phyloP scores from a whole-genome alignment of 2,329 filamentous ascomycete genomes.

The Xylariaceae sp. region DNA sequence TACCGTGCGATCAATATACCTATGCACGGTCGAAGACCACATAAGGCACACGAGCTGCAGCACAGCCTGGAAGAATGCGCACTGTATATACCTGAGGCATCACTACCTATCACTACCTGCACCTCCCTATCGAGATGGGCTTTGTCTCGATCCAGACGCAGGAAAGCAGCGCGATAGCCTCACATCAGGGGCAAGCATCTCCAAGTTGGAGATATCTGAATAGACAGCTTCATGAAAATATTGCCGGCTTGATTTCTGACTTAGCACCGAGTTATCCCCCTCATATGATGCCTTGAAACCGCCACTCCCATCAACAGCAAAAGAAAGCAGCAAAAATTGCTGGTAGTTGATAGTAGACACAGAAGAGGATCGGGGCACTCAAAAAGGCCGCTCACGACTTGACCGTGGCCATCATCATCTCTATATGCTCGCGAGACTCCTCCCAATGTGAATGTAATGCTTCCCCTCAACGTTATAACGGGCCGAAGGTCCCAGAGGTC shows the following conservation, averaged over 20 bases:
- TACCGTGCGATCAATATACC: background rate
- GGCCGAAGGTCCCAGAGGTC: background rate
- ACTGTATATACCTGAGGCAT: background rate
- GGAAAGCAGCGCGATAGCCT: background rate
- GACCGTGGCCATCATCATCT: background rate
- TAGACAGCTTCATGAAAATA: background rate
- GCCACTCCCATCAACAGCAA: background rate
- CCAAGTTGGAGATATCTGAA: background rate
- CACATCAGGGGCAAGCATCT: background rate
- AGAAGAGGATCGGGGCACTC: background rate
- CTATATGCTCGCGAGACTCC: background rate
- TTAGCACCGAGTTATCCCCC: background rate
- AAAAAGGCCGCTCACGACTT: background rate
- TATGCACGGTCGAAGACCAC: background rate
- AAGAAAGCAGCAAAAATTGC: background rate
- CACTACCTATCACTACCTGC: too few species aligned
- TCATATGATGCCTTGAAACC: background rate
- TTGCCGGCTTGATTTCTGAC: background rate
- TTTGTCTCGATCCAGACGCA: too few species aligned
- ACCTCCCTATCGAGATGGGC: too few species aligned
- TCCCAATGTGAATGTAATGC: background rate
- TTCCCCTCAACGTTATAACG: background rate
- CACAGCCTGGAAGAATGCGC: background rate
- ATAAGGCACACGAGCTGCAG: too few species aligned
- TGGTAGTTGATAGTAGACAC: background rate